A percentile compares a stretch with the other conserved stretches of the same genome.
These are phyloP conservation scores for Trametes cingulata DNA, from an alignment of 768 basidiomycete genomes.

Conservation along the genomic window DNA sequence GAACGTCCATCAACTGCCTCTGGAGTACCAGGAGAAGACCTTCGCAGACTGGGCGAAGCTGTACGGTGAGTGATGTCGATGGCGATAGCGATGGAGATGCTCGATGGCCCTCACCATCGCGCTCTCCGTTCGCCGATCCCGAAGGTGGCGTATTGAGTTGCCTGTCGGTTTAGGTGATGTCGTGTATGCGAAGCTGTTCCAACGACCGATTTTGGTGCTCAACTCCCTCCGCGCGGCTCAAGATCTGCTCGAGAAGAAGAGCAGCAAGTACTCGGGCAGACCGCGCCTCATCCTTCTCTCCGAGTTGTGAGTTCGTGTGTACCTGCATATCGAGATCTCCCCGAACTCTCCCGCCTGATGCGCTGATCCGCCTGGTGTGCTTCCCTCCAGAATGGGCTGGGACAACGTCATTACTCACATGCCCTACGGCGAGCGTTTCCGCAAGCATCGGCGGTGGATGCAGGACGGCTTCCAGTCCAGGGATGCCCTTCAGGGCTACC, in stretches of 20 bases:
- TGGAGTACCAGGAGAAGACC: constrained; percentile 25
- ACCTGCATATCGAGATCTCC: background rate
- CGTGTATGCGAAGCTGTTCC: constrained; percentile 33
- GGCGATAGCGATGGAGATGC: background rate
- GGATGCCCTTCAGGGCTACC: constrained; percentile 21
- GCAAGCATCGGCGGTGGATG: constrained; percentile 32
- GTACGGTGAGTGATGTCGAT: constrained; percentile 27
- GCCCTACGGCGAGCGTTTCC: constrained; percentile 31
- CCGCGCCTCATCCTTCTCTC: constrained; percentile 31
- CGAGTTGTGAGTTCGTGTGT: constrained; percentile 28
- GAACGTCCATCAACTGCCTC: constrained; percentile 32
- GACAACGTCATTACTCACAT: constrained; percentile 20
- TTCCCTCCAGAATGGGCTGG: constrained; percentile 25
- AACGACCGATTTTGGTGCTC: constrained; percentile 32
- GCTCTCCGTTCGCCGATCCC: background rate
- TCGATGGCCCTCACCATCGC: background rate
- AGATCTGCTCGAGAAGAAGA: constrained; percentile 37
- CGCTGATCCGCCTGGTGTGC: constrained; percentile 3
- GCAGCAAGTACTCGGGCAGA: constrained; percentile 36
- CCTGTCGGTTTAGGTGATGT: constrained; percentile 33
- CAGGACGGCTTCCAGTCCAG: constrained; percentile 27
- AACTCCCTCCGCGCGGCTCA: constrained; percentile 35
- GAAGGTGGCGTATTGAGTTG: constrained; percentile 10
- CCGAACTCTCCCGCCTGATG: background rate
- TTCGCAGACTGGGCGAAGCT: constrained; percentile 31